Percentiles rank a stretch among this genome's conserved stretches.
Conservation (phyloP, 2,329 filamentous ascomycete species). For the Colletotrichum costaricense region DNA sequence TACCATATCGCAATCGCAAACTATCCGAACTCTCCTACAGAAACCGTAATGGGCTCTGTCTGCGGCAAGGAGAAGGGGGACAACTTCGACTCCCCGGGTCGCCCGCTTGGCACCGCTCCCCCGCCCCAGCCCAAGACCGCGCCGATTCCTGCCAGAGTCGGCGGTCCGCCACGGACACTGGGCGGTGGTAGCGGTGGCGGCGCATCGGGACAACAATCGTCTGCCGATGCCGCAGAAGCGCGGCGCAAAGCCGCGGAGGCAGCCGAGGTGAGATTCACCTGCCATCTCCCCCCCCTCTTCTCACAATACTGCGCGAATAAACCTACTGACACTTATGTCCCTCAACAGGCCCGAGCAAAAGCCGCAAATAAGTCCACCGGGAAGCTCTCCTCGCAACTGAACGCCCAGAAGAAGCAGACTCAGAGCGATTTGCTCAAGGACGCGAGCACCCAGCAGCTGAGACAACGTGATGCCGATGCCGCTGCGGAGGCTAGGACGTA, state of each 20-base stretch:
- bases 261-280: conserved; percentile 75
- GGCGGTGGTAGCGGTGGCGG: conserved; percentile 59
- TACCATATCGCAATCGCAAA: neutral
- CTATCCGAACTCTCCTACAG: too few species aligned
- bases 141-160: conserved; percentile 64
- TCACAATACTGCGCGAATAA: neutral
- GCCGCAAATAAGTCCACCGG: conserved; percentile 69
- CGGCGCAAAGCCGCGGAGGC: conserved; percentile 81
- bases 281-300: conserved; percentile 16
- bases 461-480: conserved; percentile 75
- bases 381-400: conserved; percentile 77
- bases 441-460: conserved; percentile 73
- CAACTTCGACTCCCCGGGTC: conserved; percentile 78
- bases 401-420: conserved; percentile 81
- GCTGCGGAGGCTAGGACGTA: conserved; percentile 48
- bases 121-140: conserved; percentile 60
- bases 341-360: conserved; percentile 72
- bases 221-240: conserved; percentile 64
- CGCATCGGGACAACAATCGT: conserved; percentile 37
- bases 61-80: conserved; percentile 85
- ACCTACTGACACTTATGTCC: neutral
- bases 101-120: conserved; percentile 72
- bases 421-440: conserved; percentile 75
- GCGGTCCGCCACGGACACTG: conserved; percentile 71
- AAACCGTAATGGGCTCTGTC: conserved; percentile 81